phyloP scores from a whole-genome alignment of 2,329 filamentous ascomycete genomes.

The Sphaerulina vaccinii region DNA sequence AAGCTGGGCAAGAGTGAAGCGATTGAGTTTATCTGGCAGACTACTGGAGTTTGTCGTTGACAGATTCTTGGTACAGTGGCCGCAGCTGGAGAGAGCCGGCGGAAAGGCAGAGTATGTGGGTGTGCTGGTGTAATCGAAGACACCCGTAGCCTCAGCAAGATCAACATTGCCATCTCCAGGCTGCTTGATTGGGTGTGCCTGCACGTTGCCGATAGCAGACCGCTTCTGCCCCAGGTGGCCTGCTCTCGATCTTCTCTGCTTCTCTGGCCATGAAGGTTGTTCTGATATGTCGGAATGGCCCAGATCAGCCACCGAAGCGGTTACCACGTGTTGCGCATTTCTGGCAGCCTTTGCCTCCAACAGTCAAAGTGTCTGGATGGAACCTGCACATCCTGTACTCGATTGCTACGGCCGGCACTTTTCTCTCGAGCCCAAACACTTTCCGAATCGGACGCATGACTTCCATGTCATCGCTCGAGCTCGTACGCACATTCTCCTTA shows the following conservation, averaged over 20 bases:
- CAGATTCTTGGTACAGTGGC: slow-evolving; percentile 80
- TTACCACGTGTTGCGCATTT: too few species aligned
- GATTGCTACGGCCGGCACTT: not conserved
- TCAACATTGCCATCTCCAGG: not conserved
- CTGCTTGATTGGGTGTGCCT: not conserved
- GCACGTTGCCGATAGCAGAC: too few species aligned
- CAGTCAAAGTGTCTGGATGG: too few species aligned
- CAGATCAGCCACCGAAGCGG: too few species aligned
- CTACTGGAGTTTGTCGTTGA: slow-evolving; percentile 72
- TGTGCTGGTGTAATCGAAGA: slow-evolving; percentile 36
- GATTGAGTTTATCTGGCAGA: slow-evolving; percentile 79
- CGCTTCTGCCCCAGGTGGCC: too few species aligned
- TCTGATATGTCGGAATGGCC: too few species aligned
- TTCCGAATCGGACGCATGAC: not conserved
- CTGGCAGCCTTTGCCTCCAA: too few species aligned
- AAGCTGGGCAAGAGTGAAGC: slow-evolving; percentile 83
- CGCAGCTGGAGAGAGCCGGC: slow-evolving; percentile 53
- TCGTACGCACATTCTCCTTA: not conserved
- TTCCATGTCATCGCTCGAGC: not conserved
- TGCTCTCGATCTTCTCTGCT: too few species aligned
- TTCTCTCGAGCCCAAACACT: not conserved
- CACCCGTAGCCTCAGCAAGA: too few species aligned
- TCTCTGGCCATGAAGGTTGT: too few species aligned
- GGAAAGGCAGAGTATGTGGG: slow-evolving; percentile 46
- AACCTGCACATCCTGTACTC: not conserved